Evolutionary conservation across 2,329 filamentous ascomycete genomes (phyloP).

Genomic region (Colletotrichum falcatum): DNA sequence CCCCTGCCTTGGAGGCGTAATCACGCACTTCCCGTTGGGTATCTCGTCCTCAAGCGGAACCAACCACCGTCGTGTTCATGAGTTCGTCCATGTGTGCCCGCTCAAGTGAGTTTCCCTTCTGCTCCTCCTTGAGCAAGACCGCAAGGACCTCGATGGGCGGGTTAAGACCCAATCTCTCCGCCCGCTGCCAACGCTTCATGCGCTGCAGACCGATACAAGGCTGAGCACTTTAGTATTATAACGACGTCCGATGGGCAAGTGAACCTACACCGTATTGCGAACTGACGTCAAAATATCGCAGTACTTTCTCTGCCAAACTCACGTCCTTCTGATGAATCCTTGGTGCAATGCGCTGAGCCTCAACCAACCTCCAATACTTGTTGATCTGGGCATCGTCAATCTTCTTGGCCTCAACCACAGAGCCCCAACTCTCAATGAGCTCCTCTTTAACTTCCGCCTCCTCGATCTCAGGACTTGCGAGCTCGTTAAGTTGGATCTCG

Average conservation of each 20-base stretch:
- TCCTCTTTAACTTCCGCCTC: constrained; percentile 47
- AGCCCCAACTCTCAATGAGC: constrained; percentile 58
- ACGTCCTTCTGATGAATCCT: constrained; percentile 84
- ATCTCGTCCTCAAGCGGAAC: constrained; percentile 42
- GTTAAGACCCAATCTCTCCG: constrained; percentile 82
- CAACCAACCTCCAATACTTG: constrained; percentile 81
- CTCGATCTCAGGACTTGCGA: constrained; percentile 45
- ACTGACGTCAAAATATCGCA: constrained; percentile 93
- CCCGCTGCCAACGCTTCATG: constrained; percentile 88
- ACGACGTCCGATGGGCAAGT: background rate
- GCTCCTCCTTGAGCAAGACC: constrained; percentile 80
- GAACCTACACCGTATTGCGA: constrained; percentile 89
- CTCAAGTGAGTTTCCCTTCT: constrained; percentile 66
- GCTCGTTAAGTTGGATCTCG: constrained; percentile 42
- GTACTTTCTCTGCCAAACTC: constrained; percentile 81
- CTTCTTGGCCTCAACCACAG: constrained; percentile 70
- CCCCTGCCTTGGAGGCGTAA: background rate
- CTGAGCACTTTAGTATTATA: constrained; percentile 56
- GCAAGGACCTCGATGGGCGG: constrained; percentile 93
- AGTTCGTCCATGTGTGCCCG: constrained; percentile 81
- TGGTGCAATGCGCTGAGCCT: constrained; percentile 74
- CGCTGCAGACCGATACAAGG: constrained; percentile 89
- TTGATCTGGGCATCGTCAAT: constrained; percentile 77
- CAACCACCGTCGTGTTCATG: constrained; percentile 62
- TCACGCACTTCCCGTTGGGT: background rate